These are phyloP conservation scores for Avena sativa DNA, from an alignment of 176 grass and related monocot species.

Conservation along the genomic window DNA sequence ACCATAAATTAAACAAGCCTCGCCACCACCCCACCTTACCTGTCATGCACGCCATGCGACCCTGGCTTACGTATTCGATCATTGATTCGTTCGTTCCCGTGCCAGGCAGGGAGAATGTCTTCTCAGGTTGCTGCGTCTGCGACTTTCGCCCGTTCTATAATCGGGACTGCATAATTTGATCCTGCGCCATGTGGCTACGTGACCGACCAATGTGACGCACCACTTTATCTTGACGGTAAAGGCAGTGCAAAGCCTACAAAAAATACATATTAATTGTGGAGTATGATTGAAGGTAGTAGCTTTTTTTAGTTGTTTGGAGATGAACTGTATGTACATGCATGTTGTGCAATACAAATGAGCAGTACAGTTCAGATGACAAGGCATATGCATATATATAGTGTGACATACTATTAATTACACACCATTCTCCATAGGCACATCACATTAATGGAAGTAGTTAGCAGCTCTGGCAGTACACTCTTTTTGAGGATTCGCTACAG, in stretches of 20 bases:
- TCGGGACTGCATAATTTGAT: constrained; percentile 11
- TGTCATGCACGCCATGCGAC: constrained; percentile 46
- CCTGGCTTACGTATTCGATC: constrained; percentile 5
- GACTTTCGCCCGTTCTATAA: constrained; percentile 17
- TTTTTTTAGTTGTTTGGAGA: constrained; percentile 29
- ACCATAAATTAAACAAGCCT: constrained; percentile 6
- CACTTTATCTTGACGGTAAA: constrained; percentile 22
- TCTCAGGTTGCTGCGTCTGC: not conserved
- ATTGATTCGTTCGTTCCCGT: constrained; percentile 28
- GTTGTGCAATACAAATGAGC: not conserved
- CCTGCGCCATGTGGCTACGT: constrained; percentile 37
- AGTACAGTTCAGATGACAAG: not conserved
- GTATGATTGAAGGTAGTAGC: constrained; percentile 22
- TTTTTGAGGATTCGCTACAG: constrained; percentile 16
- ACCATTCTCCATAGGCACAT: not conserved
- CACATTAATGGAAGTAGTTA: not conserved
- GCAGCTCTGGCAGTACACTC: not conserved
- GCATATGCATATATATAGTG: not conserved
- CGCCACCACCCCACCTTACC: constrained; percentile 34
- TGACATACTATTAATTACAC: not conserved
- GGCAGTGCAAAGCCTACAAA: not conserved
- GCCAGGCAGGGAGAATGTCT: constrained; percentile 56
- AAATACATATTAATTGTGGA: not conserved
- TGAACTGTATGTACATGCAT: not conserved
- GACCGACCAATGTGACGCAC: not conserved